These are phyloP conservation scores for Eucalyptus cloeziana DNA, from an alignment of 345 rosid genomes.

Conservation along the genomic window DNA sequence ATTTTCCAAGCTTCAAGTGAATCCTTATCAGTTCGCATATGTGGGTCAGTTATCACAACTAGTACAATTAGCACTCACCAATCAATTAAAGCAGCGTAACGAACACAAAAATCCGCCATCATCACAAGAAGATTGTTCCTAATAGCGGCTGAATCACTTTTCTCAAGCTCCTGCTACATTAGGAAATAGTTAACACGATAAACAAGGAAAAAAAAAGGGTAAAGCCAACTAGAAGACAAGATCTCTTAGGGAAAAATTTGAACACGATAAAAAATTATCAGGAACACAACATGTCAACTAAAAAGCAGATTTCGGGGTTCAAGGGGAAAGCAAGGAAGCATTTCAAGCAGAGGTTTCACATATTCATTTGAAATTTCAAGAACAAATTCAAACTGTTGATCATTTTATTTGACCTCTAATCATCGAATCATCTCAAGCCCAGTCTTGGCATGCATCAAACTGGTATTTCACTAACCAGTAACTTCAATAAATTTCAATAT, in stretches of 20 bases:
- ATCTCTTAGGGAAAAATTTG: neutral
- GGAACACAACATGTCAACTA: neutral
- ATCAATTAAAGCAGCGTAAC: slow-evolving; percentile 83
- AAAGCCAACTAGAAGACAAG: neutral
- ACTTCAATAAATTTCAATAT: neutral
- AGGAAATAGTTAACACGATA: neutral
- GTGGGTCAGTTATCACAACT: neutral
- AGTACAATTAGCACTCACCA: slow-evolving; percentile 37
- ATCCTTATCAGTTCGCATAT: neutral
- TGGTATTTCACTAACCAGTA: neutral
- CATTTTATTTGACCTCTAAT: neutral
- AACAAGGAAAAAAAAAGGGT: neutral
- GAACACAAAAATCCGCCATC: slow-evolving; percentile 91
- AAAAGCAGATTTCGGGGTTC: neutral
- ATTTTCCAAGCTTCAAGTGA: neutral
- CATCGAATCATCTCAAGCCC: neutral
- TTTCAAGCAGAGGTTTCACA: neutral
- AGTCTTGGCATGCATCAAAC: neutral
- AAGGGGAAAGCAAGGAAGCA: neutral
- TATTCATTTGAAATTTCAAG: neutral
- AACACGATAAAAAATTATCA: neutral
- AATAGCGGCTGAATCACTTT: slow-evolving; percentile 76
- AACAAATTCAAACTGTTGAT: neutral
- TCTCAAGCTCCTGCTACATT: slow-evolving; percentile 70
- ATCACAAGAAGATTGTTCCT: slow-evolving; percentile 85